Percentiles rank a stretch among this genome's conserved stretches.
Evolutionary conservation across 805 yeast genomes (phyloP).

Genomic region (Metschnikowia kofuensis): DNA sequence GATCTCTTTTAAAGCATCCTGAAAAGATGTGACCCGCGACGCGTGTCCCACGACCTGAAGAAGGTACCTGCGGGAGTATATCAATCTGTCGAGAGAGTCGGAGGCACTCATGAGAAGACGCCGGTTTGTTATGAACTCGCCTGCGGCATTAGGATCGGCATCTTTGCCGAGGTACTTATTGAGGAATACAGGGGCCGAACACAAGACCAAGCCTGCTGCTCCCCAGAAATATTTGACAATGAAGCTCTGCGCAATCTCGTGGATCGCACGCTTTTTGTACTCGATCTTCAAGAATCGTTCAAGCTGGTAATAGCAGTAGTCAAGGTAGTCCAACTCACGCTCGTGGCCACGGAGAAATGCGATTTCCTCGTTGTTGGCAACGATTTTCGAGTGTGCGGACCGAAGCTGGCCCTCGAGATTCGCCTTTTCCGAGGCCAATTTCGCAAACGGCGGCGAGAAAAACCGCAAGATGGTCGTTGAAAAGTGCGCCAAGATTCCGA

Average conservation of each 20-base stretch:
- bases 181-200: constrained; percentile 85
- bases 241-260: constrained; percentile 83
- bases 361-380: constrained; percentile 78
- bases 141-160: constrained; percentile 52
- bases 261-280: constrained; percentile 70
- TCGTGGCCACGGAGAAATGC: constrained; percentile 81
- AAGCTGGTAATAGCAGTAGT: constrained; percentile 75
- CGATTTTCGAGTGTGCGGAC: constrained; percentile 76
- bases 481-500: constrained; percentile 77
- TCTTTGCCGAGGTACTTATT: constrained; percentile 48
- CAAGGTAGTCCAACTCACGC: constrained; percentile 73
- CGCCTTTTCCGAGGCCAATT: constrained; percentile 70
- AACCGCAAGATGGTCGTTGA: constrained; percentile 71
- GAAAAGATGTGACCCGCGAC: constrained; percentile 66
- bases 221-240: constrained; percentile 94
- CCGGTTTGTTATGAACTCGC: constrained; percentile 87
- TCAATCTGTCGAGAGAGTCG: constrained; percentile 82
- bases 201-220: constrained; percentile 84
- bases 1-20: constrained; percentile 57
- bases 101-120: constrained; percentile 80
- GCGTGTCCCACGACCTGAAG: constrained; percentile 85
- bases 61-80: constrained; percentile 78
- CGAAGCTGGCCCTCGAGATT: constrained; percentile 82
- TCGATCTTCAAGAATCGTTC: constrained; percentile 76
- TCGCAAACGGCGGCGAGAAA: constrained; percentile 89